Base-by-base conservation (phyloP, 306 rosid genomes). In the Hippophae gyantsensis region DNA sequence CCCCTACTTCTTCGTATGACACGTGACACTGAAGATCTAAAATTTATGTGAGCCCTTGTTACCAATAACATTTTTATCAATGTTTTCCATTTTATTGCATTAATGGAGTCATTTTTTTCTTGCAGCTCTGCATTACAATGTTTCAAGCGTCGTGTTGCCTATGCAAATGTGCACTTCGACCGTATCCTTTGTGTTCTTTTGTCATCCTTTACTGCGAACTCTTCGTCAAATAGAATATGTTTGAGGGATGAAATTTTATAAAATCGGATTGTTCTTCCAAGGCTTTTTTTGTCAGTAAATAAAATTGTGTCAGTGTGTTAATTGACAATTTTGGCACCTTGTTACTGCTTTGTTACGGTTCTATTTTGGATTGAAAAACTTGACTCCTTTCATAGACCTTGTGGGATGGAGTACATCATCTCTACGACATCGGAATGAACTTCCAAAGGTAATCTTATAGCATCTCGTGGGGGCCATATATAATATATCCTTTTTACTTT, bases 401-500 rank as follows among this genome's bases (percentile, higher is more conserved):
- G 98, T 87, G 62, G 98, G 98, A 65, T 90, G 98, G 96, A 76
- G 98, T 70, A 87, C 98, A 9, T 85, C 98, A 23, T 90, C 98
- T 56, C 69, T 90, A 55, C 79, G 98, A 67, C 89, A 58, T 71
- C 71, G 60, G 60, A 68, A 59, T 13, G 96, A 90, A 69, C 90
- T 90, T 45, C 98, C 95, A 32, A 78, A 87, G 96, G 98, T 90
- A 78, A 45, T 48, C 52, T 59, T 66, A 46, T 43, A 71, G 27
- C 54, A 63, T 54, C 38, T 61, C 40, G 46, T 48, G 42, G 51
- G 32, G 42, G 61, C 26, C 62, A 68, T 44, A 10, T 64, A 27
- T 66, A 45, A 40, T 51, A 5, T 64, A 32, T 32, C 38, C 2
- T 32, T 4, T 32, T 32, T 32, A 32, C 5, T 32, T 53, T 63